Evolutionary conservation across 2,329 filamentous ascomycete genomes (phyloP).

Genomic region (Eurotiales sp.): DNA sequence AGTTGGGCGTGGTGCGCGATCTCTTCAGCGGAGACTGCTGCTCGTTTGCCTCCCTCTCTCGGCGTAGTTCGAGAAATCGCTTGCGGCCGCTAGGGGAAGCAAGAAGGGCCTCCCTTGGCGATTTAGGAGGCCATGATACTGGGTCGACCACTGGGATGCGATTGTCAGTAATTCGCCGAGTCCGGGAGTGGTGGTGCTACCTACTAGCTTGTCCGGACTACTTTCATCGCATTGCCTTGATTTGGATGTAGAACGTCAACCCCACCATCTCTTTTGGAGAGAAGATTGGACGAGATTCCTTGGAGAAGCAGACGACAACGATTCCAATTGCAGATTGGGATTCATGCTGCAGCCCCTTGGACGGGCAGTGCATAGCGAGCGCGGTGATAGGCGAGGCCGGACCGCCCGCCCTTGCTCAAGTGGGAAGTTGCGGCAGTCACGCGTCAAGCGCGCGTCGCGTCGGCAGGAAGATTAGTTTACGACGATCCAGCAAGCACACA

Average conservation of each 20-base stretch:
- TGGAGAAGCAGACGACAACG: no score
- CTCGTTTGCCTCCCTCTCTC: conserved; percentile 50
- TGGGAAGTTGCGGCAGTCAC: no score
- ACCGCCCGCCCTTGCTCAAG: conserved; percentile 11
- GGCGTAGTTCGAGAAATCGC: conserved; percentile 65
- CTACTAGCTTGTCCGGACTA: conserved; percentile 5
- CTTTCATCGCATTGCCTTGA: conserved; percentile 12
- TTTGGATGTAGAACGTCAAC: conserved; percentile 1
- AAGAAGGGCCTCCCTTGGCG: conserved; percentile 59
- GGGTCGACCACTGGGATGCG: conserved; percentile 38
- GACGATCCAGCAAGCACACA: background rate
- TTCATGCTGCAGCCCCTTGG: background rate
- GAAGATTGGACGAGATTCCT: conserved; percentile 6
- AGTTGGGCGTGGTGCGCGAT: conserved; percentile 35
- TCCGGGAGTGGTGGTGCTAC: background rate
- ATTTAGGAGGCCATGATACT: conserved; percentile 58
- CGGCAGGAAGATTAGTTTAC: background rate
- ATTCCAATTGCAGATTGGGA: background rate
- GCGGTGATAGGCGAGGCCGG: conserved; percentile 14
- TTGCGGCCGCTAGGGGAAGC: conserved; percentile 75
- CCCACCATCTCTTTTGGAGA: conserved; percentile 12
- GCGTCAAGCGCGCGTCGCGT: conserved; percentile 25
- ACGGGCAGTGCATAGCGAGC: conserved; percentile 21
- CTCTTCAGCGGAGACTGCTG: conserved; percentile 62
- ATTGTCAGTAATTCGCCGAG: no score